phyloP scores from a whole-genome alignment of 2,329 filamentous ascomycete genomes.

The Alternaria sp. region DNA sequence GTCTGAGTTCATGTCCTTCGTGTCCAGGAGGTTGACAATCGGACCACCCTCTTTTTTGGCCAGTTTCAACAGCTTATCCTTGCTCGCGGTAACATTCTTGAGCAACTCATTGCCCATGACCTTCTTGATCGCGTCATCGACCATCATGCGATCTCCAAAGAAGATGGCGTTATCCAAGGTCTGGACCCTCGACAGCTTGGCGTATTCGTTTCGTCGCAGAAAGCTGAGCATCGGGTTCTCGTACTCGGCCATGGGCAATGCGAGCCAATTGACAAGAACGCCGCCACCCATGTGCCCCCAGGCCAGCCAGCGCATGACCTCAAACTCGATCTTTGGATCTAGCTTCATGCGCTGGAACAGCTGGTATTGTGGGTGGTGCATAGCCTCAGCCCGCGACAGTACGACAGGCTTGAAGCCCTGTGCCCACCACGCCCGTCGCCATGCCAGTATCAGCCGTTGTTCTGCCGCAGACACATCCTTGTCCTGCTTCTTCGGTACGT shows the following conservation, averaged over 20 bases:
- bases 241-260: slow-evolving; percentile 81
- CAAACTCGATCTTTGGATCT: slow-evolving; percentile 52
- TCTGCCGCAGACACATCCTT: slow-evolving; percentile 73
- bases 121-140: slow-evolving; percentile 52
- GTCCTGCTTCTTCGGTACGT: slow-evolving; percentile 69
- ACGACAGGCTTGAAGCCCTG: slow-evolving; percentile 89
- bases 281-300: slow-evolving; percentile 93
- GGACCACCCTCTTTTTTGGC: slow-evolving; percentile 62
- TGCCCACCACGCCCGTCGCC: slow-evolving; percentile 95
- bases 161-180: slow-evolving; percentile 75
- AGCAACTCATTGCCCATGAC: slow-evolving; percentile 59
- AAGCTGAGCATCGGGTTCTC: slow-evolving; percentile 75
- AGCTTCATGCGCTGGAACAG: slow-evolving; percentile 63
- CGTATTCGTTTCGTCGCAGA: slow-evolving; percentile 77
- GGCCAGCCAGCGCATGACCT: slow-evolving; percentile 85
- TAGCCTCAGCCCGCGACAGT: slow-evolving; percentile 78
- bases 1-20: slow-evolving; percentile 70
- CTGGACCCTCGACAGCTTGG: slow-evolving; percentile 75
- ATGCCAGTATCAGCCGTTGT: slow-evolving; percentile 79
- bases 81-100: slow-evolving; percentile 63
- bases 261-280: slow-evolving; percentile 77
- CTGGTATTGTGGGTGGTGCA: slow-evolving; percentile 79
- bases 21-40: slow-evolving; percentile 62
- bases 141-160: slow-evolving; percentile 66
- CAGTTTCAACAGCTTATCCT: slow-evolving; percentile 63